Conservation (phyloP, 1,139 yeast genomes). For the Blastobotrys ciferrii region DNA sequence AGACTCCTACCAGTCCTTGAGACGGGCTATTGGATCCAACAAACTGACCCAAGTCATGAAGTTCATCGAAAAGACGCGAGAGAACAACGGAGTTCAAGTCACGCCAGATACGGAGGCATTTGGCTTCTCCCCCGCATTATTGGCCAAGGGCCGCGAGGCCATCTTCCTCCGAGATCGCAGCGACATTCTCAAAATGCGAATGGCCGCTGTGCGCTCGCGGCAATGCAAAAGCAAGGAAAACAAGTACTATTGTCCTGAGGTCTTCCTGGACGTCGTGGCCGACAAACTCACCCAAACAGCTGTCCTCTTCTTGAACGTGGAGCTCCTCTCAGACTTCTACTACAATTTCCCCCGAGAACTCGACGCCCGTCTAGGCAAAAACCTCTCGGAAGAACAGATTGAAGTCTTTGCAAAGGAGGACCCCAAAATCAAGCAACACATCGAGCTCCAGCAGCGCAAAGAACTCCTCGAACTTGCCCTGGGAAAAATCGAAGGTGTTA, state of each 20-base stretch:
- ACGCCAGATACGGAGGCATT: conserved; percentile 54
- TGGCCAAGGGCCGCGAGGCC: conserved; percentile 77
- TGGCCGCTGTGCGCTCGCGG: conserved; percentile 71
- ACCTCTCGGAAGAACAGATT: conserved; percentile 69
- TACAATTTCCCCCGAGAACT: conserved; percentile 94
- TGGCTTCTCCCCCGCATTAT: conserved; percentile 70
- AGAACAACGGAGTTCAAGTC: conserved; percentile 39
- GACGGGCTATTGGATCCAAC: conserved; percentile 73
- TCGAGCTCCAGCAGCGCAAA: conserved; percentile 89
- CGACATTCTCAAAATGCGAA: conserved; percentile 68
- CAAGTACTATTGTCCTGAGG: conserved; percentile 91
- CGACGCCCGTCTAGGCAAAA: conserved; percentile 67
- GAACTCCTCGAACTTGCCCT: conserved; percentile 83
- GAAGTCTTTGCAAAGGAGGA: conserved; percentile 94
- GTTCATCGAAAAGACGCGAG: conserved; percentile 54
- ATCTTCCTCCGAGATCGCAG: conserved; percentile 75
- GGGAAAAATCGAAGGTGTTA: conserved; percentile 80
- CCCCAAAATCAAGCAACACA: conserved; percentile 82
- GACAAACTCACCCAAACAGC: conserved; percentile 92
- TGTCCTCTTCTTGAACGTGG: conserved; percentile 88
- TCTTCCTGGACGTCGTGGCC: conserved; percentile 87
- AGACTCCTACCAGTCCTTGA: conserved; percentile 58
- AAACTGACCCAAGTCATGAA: conserved; percentile 81
- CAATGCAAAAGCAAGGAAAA: conserved; percentile 76
- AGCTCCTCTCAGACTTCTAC: conserved; percentile 87